A percentile compares a stretch with the other conserved stretches of the same genome.
These are phyloP conservation scores for Torrubiellomyces zombiae DNA, from an alignment of 2,329 filamentous ascomycete species.

Conservation along the genomic window DNA sequence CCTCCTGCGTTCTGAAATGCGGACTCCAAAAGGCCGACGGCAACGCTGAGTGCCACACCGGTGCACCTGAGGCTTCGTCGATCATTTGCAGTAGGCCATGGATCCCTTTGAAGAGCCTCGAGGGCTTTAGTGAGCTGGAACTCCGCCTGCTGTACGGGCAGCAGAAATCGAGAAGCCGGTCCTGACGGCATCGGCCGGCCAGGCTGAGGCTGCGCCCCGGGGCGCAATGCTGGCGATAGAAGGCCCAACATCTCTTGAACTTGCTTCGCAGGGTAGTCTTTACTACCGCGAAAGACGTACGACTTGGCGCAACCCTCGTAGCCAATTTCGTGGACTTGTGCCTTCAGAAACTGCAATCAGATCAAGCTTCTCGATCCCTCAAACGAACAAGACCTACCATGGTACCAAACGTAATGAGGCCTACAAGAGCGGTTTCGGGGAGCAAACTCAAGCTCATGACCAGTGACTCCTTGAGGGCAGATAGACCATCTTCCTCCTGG, in stretches of 20 bases:
- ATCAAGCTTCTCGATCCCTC: neutral
- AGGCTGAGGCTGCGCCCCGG: slow-evolving; percentile 56
- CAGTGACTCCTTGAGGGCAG: slow-evolving; percentile 70
- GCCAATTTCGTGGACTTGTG: slow-evolving; percentile 93
- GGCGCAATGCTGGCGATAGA: slow-evolving; percentile 53
- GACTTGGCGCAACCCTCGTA: slow-evolving; percentile 98
- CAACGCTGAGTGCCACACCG: slow-evolving; percentile 90
- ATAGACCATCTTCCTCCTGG: slow-evolving; percentile 73
- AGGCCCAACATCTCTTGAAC: slow-evolving; percentile 98
- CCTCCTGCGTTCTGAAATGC: slow-evolving; percentile 92
- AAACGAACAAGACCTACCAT: slow-evolving; percentile 43
- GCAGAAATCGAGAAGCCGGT: slow-evolving; percentile 73
- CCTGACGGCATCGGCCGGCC: slow-evolving; percentile 63
- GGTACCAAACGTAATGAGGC: slow-evolving; percentile 76
- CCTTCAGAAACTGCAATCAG: slow-evolving; percentile 11
- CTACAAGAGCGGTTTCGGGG: slow-evolving; percentile 66
- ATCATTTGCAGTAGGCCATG: slow-evolving; percentile 92
- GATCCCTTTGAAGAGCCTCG: slow-evolving; percentile 89
- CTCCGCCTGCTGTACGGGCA: slow-evolving; percentile 90
- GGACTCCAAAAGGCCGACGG: slow-evolving; percentile 78
- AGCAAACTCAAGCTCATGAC: slow-evolving; percentile 73
- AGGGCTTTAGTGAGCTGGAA: slow-evolving; percentile 94
- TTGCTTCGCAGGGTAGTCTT: slow-evolving; percentile 95
- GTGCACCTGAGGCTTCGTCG: slow-evolving; percentile 82
- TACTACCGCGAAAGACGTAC: slow-evolving; percentile 94